phyloP scores from a whole-genome alignment of 1,139 yeast species.

The Debaryomycetaceae sp. region DNA sequence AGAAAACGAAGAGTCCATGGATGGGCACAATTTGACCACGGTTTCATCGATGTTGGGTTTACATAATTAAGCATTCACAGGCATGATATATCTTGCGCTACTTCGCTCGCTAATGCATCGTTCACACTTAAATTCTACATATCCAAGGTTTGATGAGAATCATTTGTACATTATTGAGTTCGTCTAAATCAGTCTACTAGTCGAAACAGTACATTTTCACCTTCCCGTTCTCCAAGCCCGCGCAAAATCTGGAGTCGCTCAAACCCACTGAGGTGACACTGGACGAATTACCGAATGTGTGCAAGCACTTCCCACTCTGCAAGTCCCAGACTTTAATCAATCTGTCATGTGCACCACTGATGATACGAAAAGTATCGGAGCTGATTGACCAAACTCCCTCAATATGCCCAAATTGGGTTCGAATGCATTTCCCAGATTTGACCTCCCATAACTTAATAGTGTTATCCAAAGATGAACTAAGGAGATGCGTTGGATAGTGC shows the following conservation, averaged over 20 bases:
- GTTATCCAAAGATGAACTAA: slow-evolving; percentile 87
- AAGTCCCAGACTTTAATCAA: slow-evolving; percentile 92
- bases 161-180: background rate
- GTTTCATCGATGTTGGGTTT: slow-evolving; percentile 10
- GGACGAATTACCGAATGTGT: slow-evolving; percentile 73
- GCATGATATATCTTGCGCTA: slow-evolving; percentile 1
- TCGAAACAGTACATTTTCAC: slow-evolving; percentile 83
- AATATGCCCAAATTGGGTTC: slow-evolving; percentile 95
- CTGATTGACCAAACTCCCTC: slow-evolving; percentile 98
- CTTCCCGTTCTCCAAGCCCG: slow-evolving; percentile 84
- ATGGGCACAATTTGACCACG: slow-evolving; percentile 5
- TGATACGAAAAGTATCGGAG: slow-evolving; percentile 90
- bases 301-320: slow-evolving; percentile 90
- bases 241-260: slow-evolving; percentile 84
- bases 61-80: slow-evolving; percentile 1
- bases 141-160: background rate
- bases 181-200: slow-evolving; percentile 8
- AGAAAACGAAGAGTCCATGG: slow-evolving; percentile 1
- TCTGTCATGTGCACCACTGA: slow-evolving; percentile 91
- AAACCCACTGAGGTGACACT: slow-evolving; percentile 86
- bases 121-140: slow-evolving; percentile 4
- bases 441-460: slow-evolving; percentile 94
- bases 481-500: slow-evolving; percentile 68
- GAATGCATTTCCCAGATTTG: slow-evolving; percentile 75
- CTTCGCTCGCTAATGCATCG: no score